Evolutionary conservation across 768 basidiomycete species (phyloP), one percentile per base, ranked within the genome.

Genomic region (Naganishia friedmannii): DNA sequence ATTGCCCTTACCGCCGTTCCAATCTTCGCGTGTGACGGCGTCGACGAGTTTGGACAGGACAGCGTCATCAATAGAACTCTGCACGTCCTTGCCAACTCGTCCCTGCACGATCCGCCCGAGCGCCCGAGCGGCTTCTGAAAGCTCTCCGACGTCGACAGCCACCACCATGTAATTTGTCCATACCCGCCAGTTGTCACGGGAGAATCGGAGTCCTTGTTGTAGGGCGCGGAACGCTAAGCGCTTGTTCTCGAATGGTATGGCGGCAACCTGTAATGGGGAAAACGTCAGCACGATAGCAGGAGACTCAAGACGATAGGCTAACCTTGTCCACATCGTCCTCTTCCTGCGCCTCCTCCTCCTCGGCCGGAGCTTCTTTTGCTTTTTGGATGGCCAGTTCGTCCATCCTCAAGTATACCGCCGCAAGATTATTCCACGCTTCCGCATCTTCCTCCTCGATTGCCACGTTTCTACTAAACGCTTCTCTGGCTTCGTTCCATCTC

Each of bases 91-190:
- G 32, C 77, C 77, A 34, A 80, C 69, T 66, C 77, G 71, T 83
- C 85, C 73, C 73, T 94, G 91, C 45, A 97, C 86, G 68, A 97
- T 85, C 3, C 93, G 88, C 0, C 86, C 85, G 26, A 92, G 84
- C 0, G 94, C 95, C 46, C 91, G 88, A 70, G 87, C 88, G 0
- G 92, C 89, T 77, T 99, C 95, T 0, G 87, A 84, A 58, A 97
- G 85, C 78, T 98, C 93, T 8, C 94, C 95, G 23, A 97, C 90
- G 74, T 97, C 93, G 81, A 96, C 84, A 3, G 91, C 86, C 31
- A 98, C 89, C 76, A 96, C 84, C 89, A 92, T 93, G 84, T 93
- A 98, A 83, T 99, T 99, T 71, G 86, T 85, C 96, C 96, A 99
- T 90, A 99, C 94, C 23, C 92, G 87, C 94, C 95, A 98, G 77